phyloP scores from a whole-genome alignment of 2,329 filamentous ascomycete genomes.

The Sporothrix humicola region DNA sequence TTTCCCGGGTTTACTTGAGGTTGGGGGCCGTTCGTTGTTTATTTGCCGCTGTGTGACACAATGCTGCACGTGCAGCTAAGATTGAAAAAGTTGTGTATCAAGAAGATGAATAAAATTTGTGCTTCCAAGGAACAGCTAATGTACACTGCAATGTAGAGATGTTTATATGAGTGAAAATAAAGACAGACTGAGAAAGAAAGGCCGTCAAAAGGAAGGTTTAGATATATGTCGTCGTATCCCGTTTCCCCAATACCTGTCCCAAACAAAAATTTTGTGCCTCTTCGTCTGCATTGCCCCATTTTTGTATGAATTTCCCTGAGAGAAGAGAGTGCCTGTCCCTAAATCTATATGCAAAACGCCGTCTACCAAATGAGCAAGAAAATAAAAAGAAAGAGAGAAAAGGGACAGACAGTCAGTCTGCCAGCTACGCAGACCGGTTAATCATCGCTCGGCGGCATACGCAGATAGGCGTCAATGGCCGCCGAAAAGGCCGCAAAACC shows the following conservation, averaged over 20 bases:
- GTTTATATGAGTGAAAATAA: not conserved
- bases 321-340: conserved; percentile 25
- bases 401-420: conserved; percentile 1
- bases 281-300: not conserved
- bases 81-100: not conserved
- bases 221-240: not conserved
- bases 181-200: not conserved
- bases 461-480: conserved; percentile 91
- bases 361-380: conserved; percentile 16
- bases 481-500: conserved; percentile 93
- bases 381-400: not conserved
- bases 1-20: not conserved
- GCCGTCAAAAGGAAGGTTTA: not conserved
- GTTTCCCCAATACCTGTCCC: not conserved
- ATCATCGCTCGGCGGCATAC: conserved; percentile 69
- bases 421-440: conserved; percentile 41
- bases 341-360: conserved; percentile 28
- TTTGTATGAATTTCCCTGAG: not conserved
- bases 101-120: not conserved
- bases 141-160: not conserved
- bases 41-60: too few species aligned
- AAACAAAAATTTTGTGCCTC: not conserved
- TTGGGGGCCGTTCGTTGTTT: too few species aligned
- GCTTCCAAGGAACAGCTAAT: not conserved
- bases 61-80: not conserved